Conservation (phyloP, 2,329 filamentous ascomycete species). For the Apiospora marii region DNA sequence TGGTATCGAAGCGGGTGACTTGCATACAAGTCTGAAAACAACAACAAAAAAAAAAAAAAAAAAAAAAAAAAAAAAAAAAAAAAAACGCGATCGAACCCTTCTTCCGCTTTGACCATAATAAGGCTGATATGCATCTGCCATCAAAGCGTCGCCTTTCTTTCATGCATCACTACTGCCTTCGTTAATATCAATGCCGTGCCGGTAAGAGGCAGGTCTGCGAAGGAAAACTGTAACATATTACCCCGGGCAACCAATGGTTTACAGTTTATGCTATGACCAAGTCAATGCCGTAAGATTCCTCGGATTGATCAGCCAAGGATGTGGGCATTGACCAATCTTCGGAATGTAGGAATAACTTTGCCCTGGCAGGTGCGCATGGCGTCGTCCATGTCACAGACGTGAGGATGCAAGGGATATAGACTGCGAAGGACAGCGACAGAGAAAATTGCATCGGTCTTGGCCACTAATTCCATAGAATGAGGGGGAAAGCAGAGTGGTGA, state of each 20-base stretch:
- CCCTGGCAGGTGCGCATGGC: background rate
- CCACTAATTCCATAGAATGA: no score
- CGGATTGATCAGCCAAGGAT: background rate
- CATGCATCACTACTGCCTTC: background rate
- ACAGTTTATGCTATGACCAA: background rate
- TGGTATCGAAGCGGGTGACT: conserved; percentile 9
- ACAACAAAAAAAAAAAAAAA: no score
- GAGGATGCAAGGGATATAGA: background rate
- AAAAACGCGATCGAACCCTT: background rate
- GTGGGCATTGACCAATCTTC: background rate
- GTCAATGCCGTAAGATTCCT: background rate
- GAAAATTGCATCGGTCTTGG: background rate
- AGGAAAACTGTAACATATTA: background rate
- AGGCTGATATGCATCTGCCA: background rate
- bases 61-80: no score
- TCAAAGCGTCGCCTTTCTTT: background rate
- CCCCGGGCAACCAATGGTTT: background rate
- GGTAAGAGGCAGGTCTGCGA: background rate
- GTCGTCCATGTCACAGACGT: background rate
- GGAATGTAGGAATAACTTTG: background rate
- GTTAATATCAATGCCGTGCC: background rate
- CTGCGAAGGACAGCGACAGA: background rate
- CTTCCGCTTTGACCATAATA: conserved; percentile 16
- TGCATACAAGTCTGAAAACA: background rate
- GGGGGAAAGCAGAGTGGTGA: background rate